Evolutionary conservation across 805 yeast genomes (phyloP).

Genomic region (Ogataea haglerorum): DNA sequence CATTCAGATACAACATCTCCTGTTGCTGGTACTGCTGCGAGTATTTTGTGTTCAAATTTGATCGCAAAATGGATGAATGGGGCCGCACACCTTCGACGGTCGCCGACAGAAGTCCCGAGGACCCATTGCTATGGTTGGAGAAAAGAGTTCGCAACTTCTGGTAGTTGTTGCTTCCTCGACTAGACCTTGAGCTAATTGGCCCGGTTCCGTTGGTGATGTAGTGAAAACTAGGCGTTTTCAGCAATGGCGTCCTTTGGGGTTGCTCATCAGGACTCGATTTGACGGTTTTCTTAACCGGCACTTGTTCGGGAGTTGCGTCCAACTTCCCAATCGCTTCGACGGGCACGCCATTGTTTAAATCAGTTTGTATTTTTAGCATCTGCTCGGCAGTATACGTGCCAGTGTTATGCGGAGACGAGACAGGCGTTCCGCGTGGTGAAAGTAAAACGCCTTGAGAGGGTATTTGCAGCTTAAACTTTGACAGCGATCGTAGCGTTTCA

Average conservation of each 20-base stretch:
- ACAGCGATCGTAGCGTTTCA: slow-evolving; percentile 13
- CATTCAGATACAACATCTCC: slow-evolving; percentile 48
- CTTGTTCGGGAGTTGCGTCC: slow-evolving; percentile 1
- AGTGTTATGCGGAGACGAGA: slow-evolving; percentile 25
- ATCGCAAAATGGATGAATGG: slow-evolving; percentile 28
- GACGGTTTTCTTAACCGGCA: slow-evolving; percentile 1
- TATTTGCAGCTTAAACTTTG: slow-evolving; percentile 23
- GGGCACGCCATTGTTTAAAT: slow-evolving; percentile 6
- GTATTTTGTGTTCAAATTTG: slow-evolving; percentile 31
- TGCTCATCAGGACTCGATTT: slow-evolving; percentile 4
- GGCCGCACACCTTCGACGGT: slow-evolving; percentile 22
- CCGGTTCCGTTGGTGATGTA: slow-evolving; percentile 6
- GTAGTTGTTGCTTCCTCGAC: slow-evolving; percentile 17
- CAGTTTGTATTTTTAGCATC: slow-evolving; percentile 10
- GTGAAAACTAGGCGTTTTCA: slow-evolving; percentile 6
- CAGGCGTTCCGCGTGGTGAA: slow-evolving; percentile 33
- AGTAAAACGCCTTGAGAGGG: slow-evolving; percentile 25
- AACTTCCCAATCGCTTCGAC: slow-evolving; percentile 2
- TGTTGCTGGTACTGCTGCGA: slow-evolving; percentile 48
- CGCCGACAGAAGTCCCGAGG: slow-evolving; percentile 3
- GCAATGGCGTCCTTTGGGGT: slow-evolving; percentile 6
- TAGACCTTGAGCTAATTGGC: slow-evolving; percentile 13
- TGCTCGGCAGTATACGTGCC: slow-evolving; percentile 19
- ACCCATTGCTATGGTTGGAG: slow-evolving; percentile 3
- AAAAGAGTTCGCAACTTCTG: slow-evolving; percentile 17